phyloP scores from a whole-genome alignment of 2,329 filamentous ascomycete genomes.

The Cercospora zeina region DNA sequence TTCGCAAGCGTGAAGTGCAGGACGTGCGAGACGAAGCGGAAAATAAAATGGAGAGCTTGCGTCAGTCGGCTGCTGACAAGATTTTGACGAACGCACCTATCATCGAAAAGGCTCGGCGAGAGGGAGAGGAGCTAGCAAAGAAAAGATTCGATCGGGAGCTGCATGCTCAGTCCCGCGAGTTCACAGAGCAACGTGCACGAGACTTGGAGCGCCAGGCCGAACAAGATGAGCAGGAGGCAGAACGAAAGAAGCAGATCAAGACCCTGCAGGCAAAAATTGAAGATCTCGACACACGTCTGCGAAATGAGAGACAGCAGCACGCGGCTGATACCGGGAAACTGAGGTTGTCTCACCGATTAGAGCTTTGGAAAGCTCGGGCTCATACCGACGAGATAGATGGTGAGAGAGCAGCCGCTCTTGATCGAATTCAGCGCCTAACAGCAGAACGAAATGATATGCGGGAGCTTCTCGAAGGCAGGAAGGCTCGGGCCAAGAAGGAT shows the following conservation, averaged over 20 bases:
- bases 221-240: neutral
- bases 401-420: neutral
- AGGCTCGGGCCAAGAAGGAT: slow-evolving; percentile 11
- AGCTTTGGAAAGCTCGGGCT: neutral
- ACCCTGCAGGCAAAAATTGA: slow-evolving; percentile 4
- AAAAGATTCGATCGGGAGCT: slow-evolving; percentile 4
- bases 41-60: slow-evolving; percentile 9
- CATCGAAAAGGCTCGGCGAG: slow-evolving; percentile 12
- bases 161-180: neutral
- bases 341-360: no score
- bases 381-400: neutral
- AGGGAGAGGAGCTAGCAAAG: slow-evolving; percentile 10
- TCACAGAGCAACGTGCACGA: neutral
- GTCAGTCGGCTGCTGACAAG: slow-evolving; percentile 9
- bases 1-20: neutral
- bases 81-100: slow-evolving; percentile 13
- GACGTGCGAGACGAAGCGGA: neutral
- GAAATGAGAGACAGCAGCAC: slow-evolving; percentile 6
- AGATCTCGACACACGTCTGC: neutral
- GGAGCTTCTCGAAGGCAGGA: slow-evolving; percentile 9
- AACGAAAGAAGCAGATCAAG: neutral
- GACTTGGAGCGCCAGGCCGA: neutral
- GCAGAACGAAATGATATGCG: neutral
- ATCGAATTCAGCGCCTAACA: slow-evolving; percentile 9
- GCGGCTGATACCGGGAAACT: neutral